These are phyloP conservation scores for Inonotus obliquus DNA, from an alignment of 1,284 basidiomycete genomes.

Conservation along the genomic window DNA sequence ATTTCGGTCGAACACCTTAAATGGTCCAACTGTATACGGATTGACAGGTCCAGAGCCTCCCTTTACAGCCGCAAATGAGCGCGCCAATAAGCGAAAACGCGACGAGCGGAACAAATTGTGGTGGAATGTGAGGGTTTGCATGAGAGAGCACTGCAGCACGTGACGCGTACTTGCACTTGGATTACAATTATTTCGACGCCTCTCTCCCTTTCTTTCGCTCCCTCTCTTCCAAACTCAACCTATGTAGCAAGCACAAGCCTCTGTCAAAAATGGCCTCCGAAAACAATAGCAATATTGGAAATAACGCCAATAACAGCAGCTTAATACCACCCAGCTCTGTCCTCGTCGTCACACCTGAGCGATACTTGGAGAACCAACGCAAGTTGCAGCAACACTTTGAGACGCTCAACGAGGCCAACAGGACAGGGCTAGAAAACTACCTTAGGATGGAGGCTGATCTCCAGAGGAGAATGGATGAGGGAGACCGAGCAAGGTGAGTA, in stretches of 20 bases:
- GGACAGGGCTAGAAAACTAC: neutral
- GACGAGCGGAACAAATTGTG: constrained; percentile 3
- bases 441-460: neutral
- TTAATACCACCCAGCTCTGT: neutral
- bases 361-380: neutral
- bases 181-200: neutral
- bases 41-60: constrained; percentile 22
- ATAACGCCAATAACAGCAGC: neutral
- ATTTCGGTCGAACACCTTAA: constrained; percentile 84
- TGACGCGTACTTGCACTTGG: neutral
- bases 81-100: neutral
- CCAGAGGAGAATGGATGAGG: neutral
- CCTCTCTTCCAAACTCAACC: neutral
- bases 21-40: constrained; percentile 48
- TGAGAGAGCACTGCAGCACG: neutral
- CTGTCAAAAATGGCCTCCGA: neutral
- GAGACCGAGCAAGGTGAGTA: neutral
- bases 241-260: neutral
- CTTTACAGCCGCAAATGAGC: constrained; percentile 24
- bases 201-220: neutral
- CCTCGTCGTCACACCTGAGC: neutral
- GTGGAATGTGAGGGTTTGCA: neutral
- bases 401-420: neutral
- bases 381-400: neutral
- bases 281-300: neutral